Conservation (phyloP, 1,284 basidiomycete genomes). For the Agroathelia rolfsii region DNA sequence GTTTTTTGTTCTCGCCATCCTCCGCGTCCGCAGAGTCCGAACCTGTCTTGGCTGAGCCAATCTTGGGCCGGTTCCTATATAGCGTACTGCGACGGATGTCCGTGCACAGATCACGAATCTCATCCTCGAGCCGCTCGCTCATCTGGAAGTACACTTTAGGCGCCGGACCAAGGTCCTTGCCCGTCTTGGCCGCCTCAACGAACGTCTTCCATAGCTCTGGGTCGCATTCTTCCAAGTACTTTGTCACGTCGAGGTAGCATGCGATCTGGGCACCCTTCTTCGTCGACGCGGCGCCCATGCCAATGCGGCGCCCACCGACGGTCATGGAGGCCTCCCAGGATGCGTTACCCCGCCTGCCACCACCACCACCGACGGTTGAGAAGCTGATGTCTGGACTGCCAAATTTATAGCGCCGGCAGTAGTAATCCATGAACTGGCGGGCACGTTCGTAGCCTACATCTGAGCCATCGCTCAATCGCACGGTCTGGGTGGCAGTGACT, state of each 20-base stretch:
- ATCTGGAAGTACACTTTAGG: slow-evolving; percentile 68
- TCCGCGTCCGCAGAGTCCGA: slow-evolving; percentile 9
- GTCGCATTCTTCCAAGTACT: slow-evolving; percentile 83
- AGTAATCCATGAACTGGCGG: slow-evolving; percentile 91
- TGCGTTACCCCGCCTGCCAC: slow-evolving; percentile 16
- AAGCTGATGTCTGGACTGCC: slow-evolving; percentile 73
- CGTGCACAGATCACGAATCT: slow-evolving; percentile 63
- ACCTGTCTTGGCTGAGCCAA: slow-evolving; percentile 16
- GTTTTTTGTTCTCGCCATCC: too few species aligned
- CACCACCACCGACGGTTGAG: slow-evolving; percentile 23
- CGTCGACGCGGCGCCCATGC: slow-evolving; percentile 55
- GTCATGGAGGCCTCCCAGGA: slow-evolving; percentile 78
- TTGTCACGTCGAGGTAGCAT: slow-evolving; percentile 83
- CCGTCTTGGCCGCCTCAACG: slow-evolving; percentile 44
- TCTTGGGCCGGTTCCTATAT: slow-evolving; percentile 34
- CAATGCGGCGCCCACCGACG: slow-evolving; percentile 74
- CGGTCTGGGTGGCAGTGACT: too few species aligned
- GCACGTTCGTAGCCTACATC: slow-evolving; percentile 67
- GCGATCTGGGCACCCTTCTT: slow-evolving; percentile 74
- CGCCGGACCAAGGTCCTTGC: slow-evolving; percentile 62
- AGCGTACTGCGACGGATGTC: slow-evolving; percentile 53
- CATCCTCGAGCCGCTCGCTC: slow-evolving; percentile 60
- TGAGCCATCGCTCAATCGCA: slow-evolving; percentile 57
- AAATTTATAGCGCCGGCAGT: slow-evolving; percentile 78
- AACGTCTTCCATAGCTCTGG: slow-evolving; percentile 73